phyloP scores from a whole-genome alignment of 1,284 basidiomycete genomes.

The Pseudozyma tsukubaensis region DNA sequence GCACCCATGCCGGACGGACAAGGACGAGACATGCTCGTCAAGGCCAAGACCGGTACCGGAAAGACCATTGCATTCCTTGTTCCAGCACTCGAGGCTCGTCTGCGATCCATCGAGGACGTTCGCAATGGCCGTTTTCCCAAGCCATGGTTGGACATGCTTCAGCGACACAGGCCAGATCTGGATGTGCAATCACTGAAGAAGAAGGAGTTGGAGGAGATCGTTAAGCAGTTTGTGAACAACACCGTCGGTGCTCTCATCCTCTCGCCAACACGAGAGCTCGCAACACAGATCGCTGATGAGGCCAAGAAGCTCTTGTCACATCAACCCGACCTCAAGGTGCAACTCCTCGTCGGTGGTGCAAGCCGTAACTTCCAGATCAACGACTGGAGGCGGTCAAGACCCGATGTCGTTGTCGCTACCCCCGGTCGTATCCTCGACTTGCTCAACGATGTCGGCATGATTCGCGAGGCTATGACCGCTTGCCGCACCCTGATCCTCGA shows the following conservation, averaged over 20 bases:
- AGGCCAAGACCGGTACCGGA: conserved; percentile 68
- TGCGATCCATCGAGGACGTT: conserved; percentile 60
- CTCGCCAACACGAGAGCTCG: conserved; percentile 92
- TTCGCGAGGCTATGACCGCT: conserved; percentile 52
- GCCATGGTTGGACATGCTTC: conserved; percentile 48
- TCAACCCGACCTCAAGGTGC: conserved; percentile 73
- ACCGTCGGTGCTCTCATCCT: conserved; percentile 83
- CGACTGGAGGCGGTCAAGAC: conserved; percentile 76
- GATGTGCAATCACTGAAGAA: conserved; percentile 50
- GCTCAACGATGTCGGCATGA: conserved; percentile 70
- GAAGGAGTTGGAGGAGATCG: conserved; percentile 35
- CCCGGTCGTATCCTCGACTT: conserved; percentile 89
- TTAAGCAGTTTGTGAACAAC: conserved; percentile 54
- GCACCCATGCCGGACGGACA: conserved; percentile 57
- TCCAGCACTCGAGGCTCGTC: conserved; percentile 66
- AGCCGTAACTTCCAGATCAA: conserved; percentile 77
- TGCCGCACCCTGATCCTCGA: conserved; percentile 86
- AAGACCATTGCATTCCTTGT: conserved; percentile 69
- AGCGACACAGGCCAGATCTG: conserved; percentile 63
- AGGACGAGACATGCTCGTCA: conserved; percentile 67
- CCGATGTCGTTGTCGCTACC: conserved; percentile 91
- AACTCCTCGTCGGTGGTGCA: conserved; percentile 84
- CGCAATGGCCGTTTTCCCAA: conserved; percentile 38
- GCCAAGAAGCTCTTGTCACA: conserved; percentile 78
- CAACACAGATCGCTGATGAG: conserved; percentile 91